phyloP scores from a whole-genome alignment of 2,329 filamentous ascomycete genomes.

The Penicillium sp. region DNA sequence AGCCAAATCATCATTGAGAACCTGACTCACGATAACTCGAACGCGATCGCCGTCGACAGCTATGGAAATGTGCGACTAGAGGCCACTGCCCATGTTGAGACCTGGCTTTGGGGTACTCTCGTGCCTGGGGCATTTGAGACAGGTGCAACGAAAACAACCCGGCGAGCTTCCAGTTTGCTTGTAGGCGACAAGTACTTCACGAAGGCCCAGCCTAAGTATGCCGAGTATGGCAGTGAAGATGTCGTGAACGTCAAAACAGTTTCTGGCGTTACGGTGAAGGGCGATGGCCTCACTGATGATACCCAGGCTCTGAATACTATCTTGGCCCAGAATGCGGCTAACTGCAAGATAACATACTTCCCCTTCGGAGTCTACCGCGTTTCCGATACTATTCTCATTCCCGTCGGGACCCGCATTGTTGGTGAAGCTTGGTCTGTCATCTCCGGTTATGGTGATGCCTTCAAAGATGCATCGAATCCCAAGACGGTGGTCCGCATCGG shows the following conservation, averaged over 20 bases:
- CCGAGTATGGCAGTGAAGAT: constrained; percentile 40
- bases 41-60: constrained; percentile 31
- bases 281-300: constrained; percentile 45
- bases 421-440: constrained; percentile 56
- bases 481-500: constrained; percentile 54
- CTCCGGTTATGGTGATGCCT: constrained; percentile 49
- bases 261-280: constrained; percentile 38
- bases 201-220: constrained; percentile 45
- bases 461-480: constrained; percentile 45
- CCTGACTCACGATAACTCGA: constrained; percentile 21
- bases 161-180: constrained; percentile 33
- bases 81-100: constrained; percentile 23
- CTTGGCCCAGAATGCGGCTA: constrained; percentile 29
- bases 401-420: constrained; percentile 50
- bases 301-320: constrained; percentile 38
- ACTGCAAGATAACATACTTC: constrained; percentile 35
- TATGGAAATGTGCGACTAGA: constrained; percentile 20
- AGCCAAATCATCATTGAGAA: constrained; percentile 32
- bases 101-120: constrained; percentile 37
- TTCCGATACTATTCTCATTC: constrained; percentile 47
- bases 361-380: constrained; percentile 43
- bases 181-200: constrained; percentile 43
- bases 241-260: constrained; percentile 51
- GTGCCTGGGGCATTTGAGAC: constrained; percentile 29
- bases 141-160: constrained; percentile 31